Percentiles rank a stretch among this genome's conserved stretches.
phyloP scores from a whole-genome alignment of 139 green algal genomes.

The Tetraselmis chui region DNA sequence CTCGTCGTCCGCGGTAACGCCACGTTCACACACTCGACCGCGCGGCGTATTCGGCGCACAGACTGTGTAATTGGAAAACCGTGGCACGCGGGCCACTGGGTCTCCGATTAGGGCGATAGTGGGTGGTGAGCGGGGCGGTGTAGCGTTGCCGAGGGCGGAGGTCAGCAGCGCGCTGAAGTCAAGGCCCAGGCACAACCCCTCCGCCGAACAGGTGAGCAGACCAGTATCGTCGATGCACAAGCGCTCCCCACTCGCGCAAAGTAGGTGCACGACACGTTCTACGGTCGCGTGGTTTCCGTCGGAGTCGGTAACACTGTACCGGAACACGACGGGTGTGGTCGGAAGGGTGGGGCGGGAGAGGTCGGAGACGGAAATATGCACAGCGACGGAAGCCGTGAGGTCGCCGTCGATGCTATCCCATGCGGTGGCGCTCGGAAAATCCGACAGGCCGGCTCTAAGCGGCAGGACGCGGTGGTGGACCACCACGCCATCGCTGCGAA shows the following conservation, averaged over 20 bases:
- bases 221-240: not conserved
- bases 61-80: not conserved
- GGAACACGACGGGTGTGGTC: not conserved
- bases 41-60: not conserved
- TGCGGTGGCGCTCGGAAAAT: not conserved
- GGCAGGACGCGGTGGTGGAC: not conserved
- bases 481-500: no score
- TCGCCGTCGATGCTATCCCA: not conserved
- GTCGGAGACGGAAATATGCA: not conserved
- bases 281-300: not conserved
- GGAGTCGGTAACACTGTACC: not conserved
- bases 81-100: not conserved
- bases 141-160: no score
- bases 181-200: not conserved
- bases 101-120: not conserved
- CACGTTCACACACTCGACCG: not conserved
- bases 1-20: not conserved
- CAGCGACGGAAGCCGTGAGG: not conserved
- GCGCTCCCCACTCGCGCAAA: not conserved
- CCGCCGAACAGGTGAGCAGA: not conserved
- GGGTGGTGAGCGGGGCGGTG: no score
- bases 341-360: not conserved
- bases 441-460: not conserved
- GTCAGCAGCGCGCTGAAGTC: not conserved
- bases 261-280: not conserved